Base-by-base conservation (phyloP, 805 yeast species). In the Ogataea salicorniae region DNA sequence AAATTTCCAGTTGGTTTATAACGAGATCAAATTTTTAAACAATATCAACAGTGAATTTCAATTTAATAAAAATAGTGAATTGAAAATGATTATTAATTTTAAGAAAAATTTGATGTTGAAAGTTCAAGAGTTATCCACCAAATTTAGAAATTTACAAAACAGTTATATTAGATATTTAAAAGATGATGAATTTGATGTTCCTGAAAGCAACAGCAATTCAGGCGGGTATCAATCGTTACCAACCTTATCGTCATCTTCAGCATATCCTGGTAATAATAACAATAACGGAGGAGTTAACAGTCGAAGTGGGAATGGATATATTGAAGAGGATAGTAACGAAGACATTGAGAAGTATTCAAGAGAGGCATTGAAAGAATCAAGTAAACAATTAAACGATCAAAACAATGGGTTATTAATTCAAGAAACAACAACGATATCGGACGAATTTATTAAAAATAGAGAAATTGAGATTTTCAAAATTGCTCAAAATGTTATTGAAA, bases 401-500 rank as follows among this genome's bases (percentile, higher is more conserved):
- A 36, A 39, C 34, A 22, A 23, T 26, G 31, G 31, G 11, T 26
- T 26, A 46, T 54, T 63, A 51, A 67, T 58, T 43, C 72, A 61
- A 48, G 61, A 67, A 38, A 61, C 64, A 15, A 57, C 73, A 5
- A 61, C 64, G 15, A 57, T 73, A 6, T 66, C 71, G 36, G 76
- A 72, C 48, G 66, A 67, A 23, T 66, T 68, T 46, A 64, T 87
- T 35, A 76, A 80, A 46, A 88, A 86, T 56, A 74, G 99, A 46
- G 99, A 94, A 60, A 79, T 82, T 45, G 99, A 92, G 60, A 94
- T 94, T 45, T 85, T 86, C 33, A 86, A 85, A 55, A 76, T 94
- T 46, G 98, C 99, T 4, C 88, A 87, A 72, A 96, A 97, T 44
- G 95, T 94, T 40, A 71, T 92, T 37, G 99, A 94, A 63, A 87